Conservation (phyloP, 1,139 yeast genomes). For the Candida gigantensis region DNA sequence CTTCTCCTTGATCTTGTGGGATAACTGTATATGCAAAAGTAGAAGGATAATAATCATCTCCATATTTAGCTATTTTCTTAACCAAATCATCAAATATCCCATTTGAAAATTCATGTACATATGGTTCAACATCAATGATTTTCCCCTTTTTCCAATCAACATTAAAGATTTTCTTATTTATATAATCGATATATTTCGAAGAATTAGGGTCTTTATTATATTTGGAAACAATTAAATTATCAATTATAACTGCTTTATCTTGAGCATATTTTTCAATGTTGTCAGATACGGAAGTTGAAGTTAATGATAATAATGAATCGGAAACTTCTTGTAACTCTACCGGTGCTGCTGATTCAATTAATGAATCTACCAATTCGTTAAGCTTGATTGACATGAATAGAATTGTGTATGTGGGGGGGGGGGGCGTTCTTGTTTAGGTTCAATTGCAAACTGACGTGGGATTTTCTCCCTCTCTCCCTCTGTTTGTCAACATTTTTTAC, state of each 20-base stretch:
- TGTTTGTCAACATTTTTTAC: too few relatives aligned
- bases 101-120: conserved; percentile 21
- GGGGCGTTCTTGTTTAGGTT: neutral
- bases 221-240: conserved; percentile 29
- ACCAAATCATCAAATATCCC: conserved; percentile 31
- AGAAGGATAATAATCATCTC: conserved; percentile 55
- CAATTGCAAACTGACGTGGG: too few relatives aligned
- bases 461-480: too few relatives aligned
- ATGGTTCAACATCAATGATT: conserved; percentile 54
- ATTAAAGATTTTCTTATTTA: conserved; percentile 52
- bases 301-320: conserved; percentile 21
- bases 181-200: conserved; percentile 41
- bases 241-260: conserved; percentile 28
- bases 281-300: conserved; percentile 9
- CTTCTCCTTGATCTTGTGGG: conserved; percentile 30
- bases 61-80: conserved; percentile 37
- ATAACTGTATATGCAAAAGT: conserved; percentile 47
- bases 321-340: conserved; percentile 39
- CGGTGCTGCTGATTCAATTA: conserved; percentile 43
- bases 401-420: neutral
- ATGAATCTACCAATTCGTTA: conserved; percentile 31
- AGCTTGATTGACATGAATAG: conserved; percentile 23
- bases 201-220: conserved; percentile 33
- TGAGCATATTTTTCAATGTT: conserved; percentile 33
- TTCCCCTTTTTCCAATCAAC: conserved; percentile 54